Evolutionary conservation across 2,329 filamentous ascomycete genomes (phyloP), one percentile per base, ranked within the genome.

Genomic region (Clonostachys rhizophaga): DNA sequence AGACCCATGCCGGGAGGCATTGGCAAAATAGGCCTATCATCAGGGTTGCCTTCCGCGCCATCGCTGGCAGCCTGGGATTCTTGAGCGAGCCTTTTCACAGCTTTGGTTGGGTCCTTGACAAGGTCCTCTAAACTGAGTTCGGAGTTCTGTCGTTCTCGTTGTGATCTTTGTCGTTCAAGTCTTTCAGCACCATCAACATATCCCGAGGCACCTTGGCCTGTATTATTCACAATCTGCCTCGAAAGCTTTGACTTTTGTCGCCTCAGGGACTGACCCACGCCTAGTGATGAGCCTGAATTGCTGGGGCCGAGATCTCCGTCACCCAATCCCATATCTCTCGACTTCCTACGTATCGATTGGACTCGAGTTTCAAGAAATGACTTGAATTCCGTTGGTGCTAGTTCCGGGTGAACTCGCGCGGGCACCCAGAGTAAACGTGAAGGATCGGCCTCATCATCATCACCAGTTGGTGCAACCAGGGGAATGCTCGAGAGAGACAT

Each of bases 211-310:
- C 70, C 75, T 49, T 69, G 69, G 1, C 78, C 77, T 9, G 77
- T 76, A 5, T 83, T 81, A 53, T 81, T 87, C 55, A 96, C 88
- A 49, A 99, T 88, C 63, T 97, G 91, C 49, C 87, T 81, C 6
- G 92, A 97, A 6, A 99, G 75, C 89, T 95, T 96, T 0, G 92
- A 97, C 67, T 94, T 96, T 67, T 95, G 96, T 57, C 94, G 81
- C 55, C 84, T 79, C 52, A 97, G 64, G 37, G 87, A 79, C 14
- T 80, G 80, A 40, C 34, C 43, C 12, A 36, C 12, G 4, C 47
- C 40, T 12, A 51, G 30, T 12, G 50, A 49, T 63, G 68, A 80
- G 16, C 79, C 79, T 62, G 68, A 79, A 67, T 67, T 76, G 65
- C 51, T 82, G 71, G 59, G 80, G 51, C 55, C 75, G 53, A 70